These are phyloP conservation scores for Chalciporus pseudorubinellus DNA, from an alignment of 768 basidiomycete species.

Conservation along the genomic window DNA sequence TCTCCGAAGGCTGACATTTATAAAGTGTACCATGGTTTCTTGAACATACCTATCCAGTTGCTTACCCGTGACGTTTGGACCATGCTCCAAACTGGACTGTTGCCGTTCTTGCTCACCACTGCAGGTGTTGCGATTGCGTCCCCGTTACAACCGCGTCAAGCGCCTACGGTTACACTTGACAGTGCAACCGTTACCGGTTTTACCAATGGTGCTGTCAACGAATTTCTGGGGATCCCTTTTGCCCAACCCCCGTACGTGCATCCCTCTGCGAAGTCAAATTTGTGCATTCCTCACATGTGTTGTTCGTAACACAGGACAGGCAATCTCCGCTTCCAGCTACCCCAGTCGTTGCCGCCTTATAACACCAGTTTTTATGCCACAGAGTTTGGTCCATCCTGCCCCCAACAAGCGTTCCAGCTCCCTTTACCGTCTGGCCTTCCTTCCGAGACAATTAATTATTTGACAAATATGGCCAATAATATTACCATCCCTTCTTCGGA, in stretches of 20 bases:
- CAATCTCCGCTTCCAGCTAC: conserved; percentile 35
- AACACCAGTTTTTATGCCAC: conserved; percentile 5
- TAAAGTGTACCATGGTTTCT: background rate
- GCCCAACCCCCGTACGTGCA: conserved; percentile 37
- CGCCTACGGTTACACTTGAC: conserved; percentile 28
- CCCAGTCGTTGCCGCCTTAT: conserved; percentile 6
- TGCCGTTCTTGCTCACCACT: background rate
- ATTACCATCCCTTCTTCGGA: conserved; percentile 36
- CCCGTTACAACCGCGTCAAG: background rate
- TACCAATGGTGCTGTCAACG: conserved; percentile 19
- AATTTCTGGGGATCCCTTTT: conserved; percentile 43
- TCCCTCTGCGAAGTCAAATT: background rate
- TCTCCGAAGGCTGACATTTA: background rate
- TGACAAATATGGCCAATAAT: conserved; percentile 30
- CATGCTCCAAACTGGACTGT: background rate
- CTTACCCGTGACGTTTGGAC: background rate
- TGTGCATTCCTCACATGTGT: background rate
- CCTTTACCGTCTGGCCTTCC: conserved; percentile 13
- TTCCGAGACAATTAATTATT: conserved; percentile 15
- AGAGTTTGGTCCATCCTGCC: conserved; percentile 8
- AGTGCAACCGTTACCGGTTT: conserved; percentile 29
- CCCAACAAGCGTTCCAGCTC: conserved; percentile 5
- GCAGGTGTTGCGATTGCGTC: background rate
- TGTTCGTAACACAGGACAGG: conserved; percentile 23
- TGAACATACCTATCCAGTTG: background rate